These are phyloP conservation scores for Apiospora kogelbergensis DNA, from an alignment of 2,329 filamentous ascomycete genomes.

Conservation along the genomic window DNA sequence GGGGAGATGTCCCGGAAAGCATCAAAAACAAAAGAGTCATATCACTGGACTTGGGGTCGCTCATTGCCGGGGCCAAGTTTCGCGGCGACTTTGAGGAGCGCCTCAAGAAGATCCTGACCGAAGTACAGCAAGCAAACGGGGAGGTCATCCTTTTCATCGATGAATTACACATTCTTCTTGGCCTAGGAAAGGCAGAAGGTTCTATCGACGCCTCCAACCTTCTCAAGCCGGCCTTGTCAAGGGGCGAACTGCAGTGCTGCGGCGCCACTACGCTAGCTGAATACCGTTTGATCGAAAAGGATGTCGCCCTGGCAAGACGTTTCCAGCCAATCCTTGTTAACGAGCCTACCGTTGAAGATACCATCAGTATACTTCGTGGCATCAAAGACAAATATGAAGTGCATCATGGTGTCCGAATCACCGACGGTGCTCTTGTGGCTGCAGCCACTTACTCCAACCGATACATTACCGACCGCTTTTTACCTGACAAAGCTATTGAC, in stretches of 20 bases:
- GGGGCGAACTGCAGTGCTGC: slow-evolving; percentile 92
- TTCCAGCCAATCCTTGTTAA: slow-evolving; percentile 96
- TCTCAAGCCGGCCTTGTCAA: slow-evolving; percentile 87
- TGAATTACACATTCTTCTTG: slow-evolving; percentile 87
- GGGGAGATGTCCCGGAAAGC: slow-evolving; percentile 91
- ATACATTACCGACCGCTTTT: slow-evolving; percentile 93
- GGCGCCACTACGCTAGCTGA: slow-evolving; percentile 92
- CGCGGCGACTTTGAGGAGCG: slow-evolving; percentile 95
- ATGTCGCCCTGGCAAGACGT: slow-evolving; percentile 84
- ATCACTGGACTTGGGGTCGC: slow-evolving; percentile 80
- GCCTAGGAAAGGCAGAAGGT: slow-evolving; percentile 91
- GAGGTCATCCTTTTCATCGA: slow-evolving; percentile 94
- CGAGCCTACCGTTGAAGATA: slow-evolving; percentile 87
- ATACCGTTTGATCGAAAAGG: slow-evolving; percentile 92
- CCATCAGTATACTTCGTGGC: slow-evolving; percentile 90
- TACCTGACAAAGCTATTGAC: slow-evolving; percentile 97
- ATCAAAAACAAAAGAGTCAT: slow-evolving; percentile 94
- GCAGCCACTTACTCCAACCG: slow-evolving; percentile 91
- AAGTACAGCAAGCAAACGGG: slow-evolving; percentile 86
- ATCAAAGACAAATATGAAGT: slow-evolving; percentile 99
- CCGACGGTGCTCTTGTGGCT: slow-evolving; percentile 86
- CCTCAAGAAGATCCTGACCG: slow-evolving; percentile 84
- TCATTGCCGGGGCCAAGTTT: slow-evolving; percentile 96
- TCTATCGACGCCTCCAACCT: slow-evolving; percentile 96
- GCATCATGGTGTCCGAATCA: slow-evolving; percentile 94